Conservation (phyloP, 2,329 filamentous ascomycete species). For the Aspergillus thermomutatus region DNA sequence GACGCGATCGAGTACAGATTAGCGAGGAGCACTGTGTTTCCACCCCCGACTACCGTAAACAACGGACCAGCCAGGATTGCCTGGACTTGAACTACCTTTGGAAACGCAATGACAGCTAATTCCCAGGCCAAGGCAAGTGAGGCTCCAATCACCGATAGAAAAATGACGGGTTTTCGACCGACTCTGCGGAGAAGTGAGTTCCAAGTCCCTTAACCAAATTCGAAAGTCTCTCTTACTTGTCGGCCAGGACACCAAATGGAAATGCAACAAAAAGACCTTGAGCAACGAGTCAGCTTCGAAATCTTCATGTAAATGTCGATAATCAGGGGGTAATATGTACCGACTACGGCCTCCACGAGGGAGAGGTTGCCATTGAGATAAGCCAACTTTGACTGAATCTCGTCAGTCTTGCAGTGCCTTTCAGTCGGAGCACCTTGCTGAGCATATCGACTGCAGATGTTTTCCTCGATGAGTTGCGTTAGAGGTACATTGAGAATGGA, state of each 20-base stretch:
- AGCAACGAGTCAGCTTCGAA: neutral
- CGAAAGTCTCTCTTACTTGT: slow-evolving; percentile 1
- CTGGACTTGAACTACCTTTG: neutral
- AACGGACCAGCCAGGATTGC: neutral
- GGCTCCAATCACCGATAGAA: neutral
- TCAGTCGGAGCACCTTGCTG: neutral
- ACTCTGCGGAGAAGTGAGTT: neutral
- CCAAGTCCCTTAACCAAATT: slow-evolving; percentile 2
- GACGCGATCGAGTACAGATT: slow-evolving; percentile 8
- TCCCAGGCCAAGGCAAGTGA: neutral
- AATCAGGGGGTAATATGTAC: neutral
- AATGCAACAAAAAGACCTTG: slow-evolving; percentile 6
- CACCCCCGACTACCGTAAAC: slow-evolving; percentile 4
- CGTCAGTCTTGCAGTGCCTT: slow-evolving; percentile 1
- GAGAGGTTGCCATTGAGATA: slow-evolving; percentile 5
- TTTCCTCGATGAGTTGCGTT: slow-evolving; percentile 5
- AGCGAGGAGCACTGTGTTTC: slow-evolving; percentile 5
- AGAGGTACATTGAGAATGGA: neutral
- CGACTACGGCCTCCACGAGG: slow-evolving; percentile 5
- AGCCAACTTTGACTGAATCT: slow-evolving; percentile 7
- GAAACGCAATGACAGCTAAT: neutral
- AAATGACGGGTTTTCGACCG: neutral
- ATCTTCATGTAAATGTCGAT: neutral
- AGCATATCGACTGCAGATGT: slow-evolving; percentile 2
- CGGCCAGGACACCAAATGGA: slow-evolving; percentile 7